Base-by-base conservation (phyloP, 1,139 yeast genomes). In the Suhomyces bolitotheri region DNA sequence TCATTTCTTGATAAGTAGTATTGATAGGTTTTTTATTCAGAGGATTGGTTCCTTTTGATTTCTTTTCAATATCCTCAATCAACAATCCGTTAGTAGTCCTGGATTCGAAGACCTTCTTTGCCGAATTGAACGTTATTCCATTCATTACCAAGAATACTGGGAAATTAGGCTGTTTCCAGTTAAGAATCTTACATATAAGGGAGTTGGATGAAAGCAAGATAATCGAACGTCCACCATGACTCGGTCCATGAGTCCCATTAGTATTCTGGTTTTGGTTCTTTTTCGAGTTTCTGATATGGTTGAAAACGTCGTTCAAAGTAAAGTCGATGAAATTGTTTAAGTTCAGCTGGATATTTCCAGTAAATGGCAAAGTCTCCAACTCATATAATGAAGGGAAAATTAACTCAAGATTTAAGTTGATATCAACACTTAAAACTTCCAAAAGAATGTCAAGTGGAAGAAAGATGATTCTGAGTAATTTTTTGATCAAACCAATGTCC, bases 141-240 rank as follows among this genome's bases (percentile, higher is more conserved):
- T 79, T 82, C 77, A 90, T 78, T 34, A 82, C 78, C 60, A 86
- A 84, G 48, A 92, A 82, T 1, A 92, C 97, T 0, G 98, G 97
- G 62, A 85, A 92, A 59, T 90, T 92, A 4, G 98, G 98, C 62
- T 92, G 98, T 60, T 92, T 92, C 98, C 98, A 92, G 60, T 92
- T 92, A 49, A 92, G 68, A 32, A 88, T 85, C 13, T 96, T 88
- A 61, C 98, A 92, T 13, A 89, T 87, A 33, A 82, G 77, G 21
- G 96, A 85, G 58, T 89, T 89, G 33, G 88, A 78, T 1, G 97
- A 87, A 12, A 95, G 78, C 59, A 92, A 85, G 6, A 90, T 80
- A 22, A 92, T 66, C 0, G 92, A 80, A 40, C 95, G 68, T 21
- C 68, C 65, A 22, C 68, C 64, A 23, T 29, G 33, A 8, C 28